Evolutionary conservation across 768 basidiomycete species (phyloP).

Genomic region (Hypholoma fasciculare): DNA sequence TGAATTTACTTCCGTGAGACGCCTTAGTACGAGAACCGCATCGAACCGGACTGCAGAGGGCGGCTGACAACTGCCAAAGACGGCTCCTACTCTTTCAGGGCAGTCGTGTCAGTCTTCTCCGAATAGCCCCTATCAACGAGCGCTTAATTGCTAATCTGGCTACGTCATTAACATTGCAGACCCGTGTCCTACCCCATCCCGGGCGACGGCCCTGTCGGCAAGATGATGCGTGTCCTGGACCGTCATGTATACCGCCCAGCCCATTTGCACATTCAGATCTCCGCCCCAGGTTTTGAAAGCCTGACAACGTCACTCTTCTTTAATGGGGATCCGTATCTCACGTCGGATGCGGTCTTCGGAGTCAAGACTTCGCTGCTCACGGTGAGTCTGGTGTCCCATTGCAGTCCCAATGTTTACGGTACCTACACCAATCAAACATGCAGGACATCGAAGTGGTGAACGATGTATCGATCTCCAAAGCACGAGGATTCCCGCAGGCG

Average conservation of each 20-base stretch:
- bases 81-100: slow-evolving; percentile 70
- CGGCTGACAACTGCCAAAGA: slow-evolving; percentile 57
- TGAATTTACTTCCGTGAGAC: slow-evolving; percentile 22
- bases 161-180: slow-evolving; percentile 18
- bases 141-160: background rate
- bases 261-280: slow-evolving; percentile 74
- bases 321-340: slow-evolving; percentile 64
- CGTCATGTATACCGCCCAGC: slow-evolving; percentile 79
- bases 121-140: background rate
- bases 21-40: slow-evolving; percentile 52
- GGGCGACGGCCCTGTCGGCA: slow-evolving; percentile 74
- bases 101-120: slow-evolving; percentile 50
- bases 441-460: slow-evolving; percentile 41
- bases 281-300: slow-evolving; percentile 69
- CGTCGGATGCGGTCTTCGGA: slow-evolving; percentile 79
- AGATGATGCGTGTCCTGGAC: slow-evolving; percentile 51
- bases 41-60: slow-evolving; percentile 72
- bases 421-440: background rate
- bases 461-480: slow-evolving; percentile 53
- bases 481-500: slow-evolving; percentile 49
- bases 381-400: slow-evolving; percentile 39
- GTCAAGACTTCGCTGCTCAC: slow-evolving; percentile 78
- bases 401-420: background rate
- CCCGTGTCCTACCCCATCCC: slow-evolving; percentile 76
- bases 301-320: slow-evolving; percentile 77